Conservation (phyloP, 2,329 filamentous ascomycete genomes). For the Phialocephala sp. region DNA sequence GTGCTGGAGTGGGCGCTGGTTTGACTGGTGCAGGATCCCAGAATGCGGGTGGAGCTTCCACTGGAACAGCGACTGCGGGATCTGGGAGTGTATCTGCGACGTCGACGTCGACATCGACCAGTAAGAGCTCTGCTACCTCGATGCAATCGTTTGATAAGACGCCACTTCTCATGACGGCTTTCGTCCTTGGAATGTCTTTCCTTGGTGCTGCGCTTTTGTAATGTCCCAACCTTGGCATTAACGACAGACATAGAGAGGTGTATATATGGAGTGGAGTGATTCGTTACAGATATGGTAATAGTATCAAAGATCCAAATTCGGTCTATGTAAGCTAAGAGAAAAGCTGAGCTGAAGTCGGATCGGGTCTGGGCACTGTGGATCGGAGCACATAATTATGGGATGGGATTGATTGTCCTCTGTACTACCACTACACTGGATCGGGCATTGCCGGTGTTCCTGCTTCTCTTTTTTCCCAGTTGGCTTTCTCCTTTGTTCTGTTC, state of each 20-base stretch:
- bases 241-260: background rate
- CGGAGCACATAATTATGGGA: constrained; percentile 5
- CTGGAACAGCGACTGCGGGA: constrained; percentile 38
- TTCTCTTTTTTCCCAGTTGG: background rate
- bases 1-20: constrained; percentile 53
- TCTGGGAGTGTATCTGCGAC: constrained; percentile 36
- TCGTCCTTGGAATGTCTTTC: constrained; percentile 32
- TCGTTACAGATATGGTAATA: constrained; percentile 7
- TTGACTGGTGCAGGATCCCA: constrained; percentile 44
- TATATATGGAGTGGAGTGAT: constrained; percentile 1
- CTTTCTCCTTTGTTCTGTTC: constrained; percentile 6
- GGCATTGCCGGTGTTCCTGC: constrained; percentile 1
- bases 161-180: constrained; percentile 29
- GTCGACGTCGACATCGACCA: constrained; percentile 17
- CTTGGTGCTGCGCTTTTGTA: constrained; percentile 35
- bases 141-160: constrained; percentile 25
- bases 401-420: background rate
- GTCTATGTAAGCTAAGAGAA: too few species aligned
- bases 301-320: background rate
- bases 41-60: constrained; percentile 38
- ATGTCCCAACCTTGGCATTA: background rate
- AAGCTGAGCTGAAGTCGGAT: too few species aligned
- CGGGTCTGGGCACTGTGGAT: background rate
- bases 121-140: constrained; percentile 22
- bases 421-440: background rate